A percentile compares a stretch with the other conserved stretches of the same genome.
These are phyloP conservation scores for Westerdykella ornata DNA, from an alignment of 2,329 filamentous ascomycete species.

Conservation along the genomic window DNA sequence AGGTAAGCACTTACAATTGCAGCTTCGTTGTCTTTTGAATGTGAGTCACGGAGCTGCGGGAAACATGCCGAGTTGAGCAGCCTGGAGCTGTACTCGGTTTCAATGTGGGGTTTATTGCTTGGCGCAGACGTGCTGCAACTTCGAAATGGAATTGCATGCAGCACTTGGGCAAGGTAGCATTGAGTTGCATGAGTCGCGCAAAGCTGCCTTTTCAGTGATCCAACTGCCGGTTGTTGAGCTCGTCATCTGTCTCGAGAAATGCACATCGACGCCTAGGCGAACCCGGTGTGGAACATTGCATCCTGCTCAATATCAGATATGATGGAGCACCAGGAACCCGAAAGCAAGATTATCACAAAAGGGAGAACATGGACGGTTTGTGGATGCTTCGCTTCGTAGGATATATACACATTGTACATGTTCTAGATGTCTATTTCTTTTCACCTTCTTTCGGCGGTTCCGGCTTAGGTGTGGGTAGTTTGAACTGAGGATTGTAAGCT, in stretches of 20 bases:
- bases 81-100: too few relatives aligned
- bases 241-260: too few relatives aligned
- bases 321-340: too few relatives aligned
- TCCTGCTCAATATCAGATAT: too few relatives aligned
- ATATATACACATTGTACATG: constrained; percentile 37
- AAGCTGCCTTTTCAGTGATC: too few relatives aligned
- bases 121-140: too few relatives aligned
- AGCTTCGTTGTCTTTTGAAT: constrained; percentile 8
- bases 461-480: constrained; percentile 89
- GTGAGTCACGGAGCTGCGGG: constrained; percentile 6
- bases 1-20: constrained; percentile 13
- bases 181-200: constrained; percentile 3
- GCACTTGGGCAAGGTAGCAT: constrained; percentile 2
- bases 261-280: too few relatives aligned
- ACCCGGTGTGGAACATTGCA: too few relatives aligned
- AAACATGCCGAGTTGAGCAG: background rate
- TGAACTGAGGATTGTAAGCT: constrained; percentile 55
- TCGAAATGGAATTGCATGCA: constrained; percentile 3
- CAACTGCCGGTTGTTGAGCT: too few relatives aligned
- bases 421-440: constrained; percentile 64
- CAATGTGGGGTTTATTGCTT: too few relatives aligned
- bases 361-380: too few relatives aligned
- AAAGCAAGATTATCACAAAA: too few relatives aligned
- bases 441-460: constrained; percentile 79
- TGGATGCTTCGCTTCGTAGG: constrained; percentile 21